A percentile compares a stretch with the other conserved stretches of the same genome.
These are phyloP conservation scores for Rasamsonia emersonii DNA, from an alignment of 2,329 filamentous ascomycete genomes.

Conservation along the genomic window DNA sequence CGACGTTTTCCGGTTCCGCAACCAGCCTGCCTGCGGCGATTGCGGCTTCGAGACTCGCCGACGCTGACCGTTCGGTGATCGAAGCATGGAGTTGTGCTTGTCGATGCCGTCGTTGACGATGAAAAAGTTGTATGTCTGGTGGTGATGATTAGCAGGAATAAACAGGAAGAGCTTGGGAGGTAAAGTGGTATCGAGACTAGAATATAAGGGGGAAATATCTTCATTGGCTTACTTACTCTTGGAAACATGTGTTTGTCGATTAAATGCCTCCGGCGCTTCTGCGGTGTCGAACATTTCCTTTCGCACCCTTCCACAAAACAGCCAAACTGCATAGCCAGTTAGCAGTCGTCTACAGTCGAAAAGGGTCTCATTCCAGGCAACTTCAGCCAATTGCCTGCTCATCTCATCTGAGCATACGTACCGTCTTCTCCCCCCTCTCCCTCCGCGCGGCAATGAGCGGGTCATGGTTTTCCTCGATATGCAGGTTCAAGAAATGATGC, in stretches of 20 bases:
- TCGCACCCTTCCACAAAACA: constrained; percentile 90
- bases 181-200: neutral
- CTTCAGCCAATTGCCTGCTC: too few relatives aligned
- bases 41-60: constrained; percentile 27
- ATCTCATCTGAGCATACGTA: constrained; percentile 41
- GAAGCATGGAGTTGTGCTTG: constrained; percentile 67
- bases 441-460: constrained; percentile 62
- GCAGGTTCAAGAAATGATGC: constrained; percentile 66
- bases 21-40: constrained; percentile 22
- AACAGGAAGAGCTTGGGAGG: too few relatives aligned
- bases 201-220: neutral
- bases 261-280: constrained; percentile 78
- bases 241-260: constrained; percentile 94
- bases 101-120: constrained; percentile 88
- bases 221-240: constrained; percentile 36
- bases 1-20: constrained; percentile 24
- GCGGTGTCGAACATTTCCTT: constrained; percentile 69
- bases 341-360: neutral
- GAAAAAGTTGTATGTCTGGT: constrained; percentile 70
- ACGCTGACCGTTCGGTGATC: constrained; percentile 26
- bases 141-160: too few relatives aligned
- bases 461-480: constrained; percentile 89
- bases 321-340: constrained; percentile 50
- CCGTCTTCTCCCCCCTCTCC: constrained; percentile 78
- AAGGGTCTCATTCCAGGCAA: too few relatives aligned